phyloP scores from a whole-genome alignment of 73 alveolate species.

The Blepharisma japonicum region DNA sequence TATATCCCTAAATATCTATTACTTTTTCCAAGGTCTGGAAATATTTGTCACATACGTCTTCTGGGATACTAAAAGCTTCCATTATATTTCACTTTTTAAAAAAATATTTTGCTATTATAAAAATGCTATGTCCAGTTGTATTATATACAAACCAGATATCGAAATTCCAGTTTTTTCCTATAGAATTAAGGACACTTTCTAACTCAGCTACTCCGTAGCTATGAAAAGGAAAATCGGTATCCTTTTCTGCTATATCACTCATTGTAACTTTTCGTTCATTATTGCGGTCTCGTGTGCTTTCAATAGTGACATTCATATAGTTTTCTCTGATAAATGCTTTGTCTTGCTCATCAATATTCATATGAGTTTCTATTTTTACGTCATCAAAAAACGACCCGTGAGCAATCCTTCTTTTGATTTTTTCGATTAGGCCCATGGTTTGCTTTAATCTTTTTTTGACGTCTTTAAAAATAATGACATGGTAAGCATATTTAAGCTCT shows the following conservation, averaged over 20 bases:
- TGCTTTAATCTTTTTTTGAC: constrained; percentile 3
- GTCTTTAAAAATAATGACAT: constrained; percentile 11
- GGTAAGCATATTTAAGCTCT: neutral
- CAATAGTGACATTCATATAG: constrained; percentile 1
- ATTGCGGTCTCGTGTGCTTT: neutral
- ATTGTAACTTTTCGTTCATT: neutral
- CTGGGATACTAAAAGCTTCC: constrained; percentile 37
- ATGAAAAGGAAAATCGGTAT: neutral
- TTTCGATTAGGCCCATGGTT: neutral
- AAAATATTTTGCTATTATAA: constrained; percentile 21
- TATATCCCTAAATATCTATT: constrained; percentile 40
- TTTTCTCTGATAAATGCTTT: constrained; percentile 7
- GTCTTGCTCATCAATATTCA: neutral
- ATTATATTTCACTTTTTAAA: constrained; percentile 37
- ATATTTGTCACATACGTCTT: constrained; percentile 50
- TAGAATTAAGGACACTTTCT: neutral
- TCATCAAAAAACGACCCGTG: neutral
- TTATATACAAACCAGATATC: constrained; percentile 24
- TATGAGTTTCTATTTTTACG: neutral
- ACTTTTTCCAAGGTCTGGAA: constrained; percentile 35
- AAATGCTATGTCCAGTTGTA: constrained; percentile 21
- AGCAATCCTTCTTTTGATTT: neutral
- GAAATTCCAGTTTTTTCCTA: constrained; percentile 24
- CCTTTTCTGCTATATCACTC: neutral
- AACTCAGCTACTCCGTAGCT: neutral